Evolutionary conservation across 768 basidiomycete species (phyloP), one percentile per base, ranked within the genome.

Genomic region (Suillus subaureus): DNA sequence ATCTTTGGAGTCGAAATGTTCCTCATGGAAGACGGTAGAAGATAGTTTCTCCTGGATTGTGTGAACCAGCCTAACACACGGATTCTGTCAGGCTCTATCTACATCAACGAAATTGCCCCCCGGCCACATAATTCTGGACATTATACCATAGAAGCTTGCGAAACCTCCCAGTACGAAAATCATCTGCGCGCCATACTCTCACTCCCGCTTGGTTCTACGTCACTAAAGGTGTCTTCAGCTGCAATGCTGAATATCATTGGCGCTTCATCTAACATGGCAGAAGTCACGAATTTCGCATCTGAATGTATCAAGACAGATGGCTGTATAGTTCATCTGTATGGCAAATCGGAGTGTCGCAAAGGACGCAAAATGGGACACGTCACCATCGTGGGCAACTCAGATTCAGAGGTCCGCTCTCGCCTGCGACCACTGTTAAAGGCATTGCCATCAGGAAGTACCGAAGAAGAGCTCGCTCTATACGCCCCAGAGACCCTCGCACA

Each of bases 1-100:
- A 87, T 98, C 31, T 99, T 97, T 79, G 97, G 96, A 1, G 96
- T 99, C 1, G 97, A 99, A 77, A 94, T 99, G 95, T 99, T 99
- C 80, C 81, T 98, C 49, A 85, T 97, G 85, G 79, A 84, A 35
- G 86, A 96, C 72, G 96, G 97, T 94, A 70, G 55, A 85, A 74
- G 9, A 52, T 37, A 49, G 43, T 39, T 49, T 18, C 28, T 21
- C 31, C 37, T 8, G 52, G 9, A 37, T 35, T 31, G 37, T 56
- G 39, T 42, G 13, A 56, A 23, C 58, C 37, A 18, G 3, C 37
- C 56, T 18, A 39, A 64, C n/a, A 18, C 18, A 15, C 35, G 55
- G 26, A 42, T 61, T 57, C 55, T 33, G 16, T 6, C 69, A 96
- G 95, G 92, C 15, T 76, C 82, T 0, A 84, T 98, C 1, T 88